phyloP scores from a whole-genome alignment of 1,139 yeast species.

The Geotrichum macrosporum region DNA sequence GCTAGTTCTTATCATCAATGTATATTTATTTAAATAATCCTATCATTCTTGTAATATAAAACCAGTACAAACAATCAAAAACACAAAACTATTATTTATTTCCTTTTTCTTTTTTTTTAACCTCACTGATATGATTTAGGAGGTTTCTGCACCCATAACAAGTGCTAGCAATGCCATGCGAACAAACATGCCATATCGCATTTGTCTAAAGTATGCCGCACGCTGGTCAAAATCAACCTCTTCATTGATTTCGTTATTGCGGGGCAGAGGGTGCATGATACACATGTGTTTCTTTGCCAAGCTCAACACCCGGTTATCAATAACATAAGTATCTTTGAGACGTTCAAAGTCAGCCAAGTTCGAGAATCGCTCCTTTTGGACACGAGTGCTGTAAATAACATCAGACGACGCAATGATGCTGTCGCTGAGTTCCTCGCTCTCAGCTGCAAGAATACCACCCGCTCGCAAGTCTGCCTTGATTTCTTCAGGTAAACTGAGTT shows the following conservation, averaged over 20 bases:
- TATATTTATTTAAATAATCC: too few species aligned
- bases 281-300: slow-evolving; percentile 98
- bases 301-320: slow-evolving; percentile 84
- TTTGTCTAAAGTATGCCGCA: slow-evolving; percentile 98
- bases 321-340: slow-evolving; percentile 85
- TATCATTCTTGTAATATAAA: too few species aligned
- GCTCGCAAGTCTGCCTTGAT: slow-evolving; percentile 61
- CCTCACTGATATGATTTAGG: background rate
- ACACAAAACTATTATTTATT: background rate
- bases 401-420: slow-evolving; percentile 86
- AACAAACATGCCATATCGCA: slow-evolving; percentile 95
- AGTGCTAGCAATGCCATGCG: slow-evolving; percentile 98
- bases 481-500: slow-evolving; percentile 73
- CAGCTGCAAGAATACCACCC: slow-evolving; percentile 65
- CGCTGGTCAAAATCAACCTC: slow-evolving; percentile 99
- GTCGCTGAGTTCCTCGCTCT: slow-evolving; percentile 71
- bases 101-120: background rate
- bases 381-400: slow-evolving; percentile 95
- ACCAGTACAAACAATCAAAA: background rate
- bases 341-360: slow-evolving; percentile 74
- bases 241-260: slow-evolving; percentile 92
- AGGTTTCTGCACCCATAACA: slow-evolving; percentile 71
- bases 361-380: slow-evolving; percentile 92
- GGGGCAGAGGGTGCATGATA: slow-evolving; percentile 98
- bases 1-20: too few species aligned